phyloP scores from a whole-genome alignment of 2,329 filamentous ascomycete genomes.

The Ophiostoma populinum region DNA sequence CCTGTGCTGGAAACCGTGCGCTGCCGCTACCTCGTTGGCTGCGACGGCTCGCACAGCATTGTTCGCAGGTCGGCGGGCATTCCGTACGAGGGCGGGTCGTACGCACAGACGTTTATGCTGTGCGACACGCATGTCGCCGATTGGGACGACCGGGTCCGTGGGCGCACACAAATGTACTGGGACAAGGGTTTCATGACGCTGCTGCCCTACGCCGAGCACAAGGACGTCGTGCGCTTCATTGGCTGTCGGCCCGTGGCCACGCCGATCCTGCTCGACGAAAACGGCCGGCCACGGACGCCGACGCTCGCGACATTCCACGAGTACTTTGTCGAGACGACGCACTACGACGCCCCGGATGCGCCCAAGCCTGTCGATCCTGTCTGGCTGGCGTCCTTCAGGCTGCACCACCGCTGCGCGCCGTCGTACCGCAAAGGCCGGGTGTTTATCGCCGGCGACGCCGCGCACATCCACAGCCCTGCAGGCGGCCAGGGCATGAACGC shows the following conservation, averaged over 20 bases:
- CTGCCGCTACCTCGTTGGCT: slow-evolving; percentile 26
- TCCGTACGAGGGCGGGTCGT: slow-evolving; percentile 25
- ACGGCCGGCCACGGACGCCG: background rate
- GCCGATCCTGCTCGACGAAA: background rate
- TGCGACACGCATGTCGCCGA: slow-evolving; percentile 21
- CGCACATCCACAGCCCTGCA: slow-evolving; percentile 36
- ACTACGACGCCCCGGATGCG: slow-evolving; percentile 1
- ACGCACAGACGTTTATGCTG: slow-evolving; percentile 27
- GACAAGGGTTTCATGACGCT: slow-evolving; percentile 20
- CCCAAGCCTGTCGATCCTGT: slow-evolving; percentile 15
- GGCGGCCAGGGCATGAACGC: slow-evolving; percentile 43
- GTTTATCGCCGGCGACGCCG: slow-evolving; percentile 38
- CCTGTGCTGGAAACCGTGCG: slow-evolving; percentile 13
- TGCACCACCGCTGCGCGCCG: slow-evolving; percentile 25
- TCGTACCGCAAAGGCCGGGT: slow-evolving; percentile 28
- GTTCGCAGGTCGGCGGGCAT: slow-evolving; percentile 23
- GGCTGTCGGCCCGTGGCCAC: slow-evolving; percentile 8
- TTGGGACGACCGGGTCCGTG: slow-evolving; percentile 8
- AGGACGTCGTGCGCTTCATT: slow-evolving; percentile 10
- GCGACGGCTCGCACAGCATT: slow-evolving; percentile 27
- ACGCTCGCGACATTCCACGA: slow-evolving; percentile 3
- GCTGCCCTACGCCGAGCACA: slow-evolving; percentile 15
- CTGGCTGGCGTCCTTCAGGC: slow-evolving; percentile 28
- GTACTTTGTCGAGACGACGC: slow-evolving; percentile 3
- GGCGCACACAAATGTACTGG: slow-evolving; percentile 14